Conservation (phyloP, 179 eudicot species). For the Carnegiea gigantea region DNA sequence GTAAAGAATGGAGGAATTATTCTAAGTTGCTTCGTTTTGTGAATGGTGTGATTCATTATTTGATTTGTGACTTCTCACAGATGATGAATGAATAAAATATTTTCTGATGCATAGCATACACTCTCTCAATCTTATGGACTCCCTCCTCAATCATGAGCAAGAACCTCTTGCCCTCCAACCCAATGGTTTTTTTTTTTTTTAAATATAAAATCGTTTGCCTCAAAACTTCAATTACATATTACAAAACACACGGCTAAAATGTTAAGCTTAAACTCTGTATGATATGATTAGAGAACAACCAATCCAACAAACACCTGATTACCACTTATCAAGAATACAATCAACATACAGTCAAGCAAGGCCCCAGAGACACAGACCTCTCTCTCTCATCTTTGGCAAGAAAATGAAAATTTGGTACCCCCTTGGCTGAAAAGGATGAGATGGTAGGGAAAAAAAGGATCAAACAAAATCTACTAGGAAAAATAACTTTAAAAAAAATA, state of each 20-base stretch:
- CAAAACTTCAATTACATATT: too few relatives aligned
- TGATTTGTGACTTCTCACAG: constrained; percentile 5
- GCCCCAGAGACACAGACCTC: not conserved
- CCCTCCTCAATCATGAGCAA: not conserved
- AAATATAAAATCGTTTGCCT: too few relatives aligned
- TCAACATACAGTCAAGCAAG: not conserved
- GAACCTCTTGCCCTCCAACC: not conserved
- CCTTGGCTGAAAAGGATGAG: not conserved
- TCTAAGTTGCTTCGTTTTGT: constrained; percentile 24
- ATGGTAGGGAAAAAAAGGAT: not conserved
- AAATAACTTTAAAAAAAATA: too few relatives aligned
- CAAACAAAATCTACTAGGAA: not conserved
- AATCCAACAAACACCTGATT: not conserved
- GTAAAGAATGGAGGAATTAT: not conserved
- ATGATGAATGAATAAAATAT: not conserved
- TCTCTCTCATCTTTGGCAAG: not conserved
- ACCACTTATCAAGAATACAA: not conserved
- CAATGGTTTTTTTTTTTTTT: too few relatives aligned
- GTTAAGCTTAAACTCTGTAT: too few relatives aligned
- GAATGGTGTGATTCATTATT: not conserved
- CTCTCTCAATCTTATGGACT: too few relatives aligned
- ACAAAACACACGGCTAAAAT: too few relatives aligned
- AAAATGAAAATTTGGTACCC: not conserved
- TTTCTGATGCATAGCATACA: too few relatives aligned
- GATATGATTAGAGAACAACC: not conserved